Percentiles rank a stretch among this genome's conserved stretches.
Conservation (phyloP, 768 basidiomycete genomes). For the Rhodotorula toruloides region DNA sequence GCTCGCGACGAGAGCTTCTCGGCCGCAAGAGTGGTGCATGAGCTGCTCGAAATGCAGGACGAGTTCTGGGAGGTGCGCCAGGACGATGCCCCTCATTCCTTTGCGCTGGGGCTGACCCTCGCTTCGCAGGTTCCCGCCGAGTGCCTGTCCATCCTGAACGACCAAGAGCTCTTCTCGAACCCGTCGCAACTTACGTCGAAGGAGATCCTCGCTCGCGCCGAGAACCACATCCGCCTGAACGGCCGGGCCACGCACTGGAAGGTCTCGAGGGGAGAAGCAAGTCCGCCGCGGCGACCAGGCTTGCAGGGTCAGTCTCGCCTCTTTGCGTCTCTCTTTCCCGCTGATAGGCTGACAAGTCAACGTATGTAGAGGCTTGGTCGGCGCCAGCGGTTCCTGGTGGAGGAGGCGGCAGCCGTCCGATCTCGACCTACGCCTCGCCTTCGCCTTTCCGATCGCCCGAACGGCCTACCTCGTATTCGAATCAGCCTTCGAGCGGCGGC, state of each 20-base stretch:
- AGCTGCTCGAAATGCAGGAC: conserved; percentile 85
- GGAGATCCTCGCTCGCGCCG: conserved; percentile 92
- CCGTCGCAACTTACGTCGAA: conserved; percentile 84
- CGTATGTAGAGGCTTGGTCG: conserved; percentile 23
- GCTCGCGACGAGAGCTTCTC: conserved; percentile 88
- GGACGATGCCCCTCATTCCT: too few relatives aligned
- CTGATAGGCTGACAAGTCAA: neutral
- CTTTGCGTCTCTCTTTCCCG: neutral
- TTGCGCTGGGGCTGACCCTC: neutral
- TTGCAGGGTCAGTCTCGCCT: conserved; percentile 17
- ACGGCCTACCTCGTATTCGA: conserved; percentile 2
- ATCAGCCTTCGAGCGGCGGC: conserved; percentile 5
- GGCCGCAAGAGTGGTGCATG: conserved; percentile 77
- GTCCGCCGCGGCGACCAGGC: conserved; percentile 17
- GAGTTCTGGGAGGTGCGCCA: conserved; percentile 69
- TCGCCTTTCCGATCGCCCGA: conserved; percentile 4
- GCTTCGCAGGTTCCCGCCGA: conserved; percentile 63
- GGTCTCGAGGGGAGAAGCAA: conserved; percentile 23
- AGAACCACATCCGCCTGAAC: conserved; percentile 44
- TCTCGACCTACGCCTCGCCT: conserved; percentile 24
- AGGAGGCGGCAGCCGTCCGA: neutral
- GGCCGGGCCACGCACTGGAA: conserved; percentile 8
- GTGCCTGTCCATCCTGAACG: conserved; percentile 74
- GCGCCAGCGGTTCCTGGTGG: conserved; percentile 19
- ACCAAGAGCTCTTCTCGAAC: conserved; percentile 86